These are phyloP conservation scores for Penicillium goetzii DNA, from an alignment of 495 filamentous ascomycete genomes.

Conservation along the genomic window DNA sequence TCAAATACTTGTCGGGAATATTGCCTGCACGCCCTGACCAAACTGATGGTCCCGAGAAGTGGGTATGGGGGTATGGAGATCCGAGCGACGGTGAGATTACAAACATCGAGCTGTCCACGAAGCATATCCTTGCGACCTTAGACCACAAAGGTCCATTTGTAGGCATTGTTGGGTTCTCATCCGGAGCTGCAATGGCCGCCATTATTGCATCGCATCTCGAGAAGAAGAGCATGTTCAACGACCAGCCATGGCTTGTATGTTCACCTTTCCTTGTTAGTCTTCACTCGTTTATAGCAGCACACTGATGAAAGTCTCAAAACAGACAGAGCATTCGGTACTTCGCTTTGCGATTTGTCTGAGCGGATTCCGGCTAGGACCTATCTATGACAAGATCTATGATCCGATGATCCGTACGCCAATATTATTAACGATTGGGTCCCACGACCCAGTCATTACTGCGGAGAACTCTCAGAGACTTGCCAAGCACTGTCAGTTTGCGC, in stretches of 20 bases:
- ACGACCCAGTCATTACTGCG: no score
- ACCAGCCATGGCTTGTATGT: not conserved
- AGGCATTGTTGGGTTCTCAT: constrained; percentile 15
- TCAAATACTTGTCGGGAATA: not conserved
- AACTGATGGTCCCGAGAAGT: not conserved
- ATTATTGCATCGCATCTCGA: constrained; percentile 13
- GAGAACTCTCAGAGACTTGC: no score
- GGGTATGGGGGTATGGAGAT: not conserved
- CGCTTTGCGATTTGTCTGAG: not conserved
- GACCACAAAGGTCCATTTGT: constrained; percentile 12
- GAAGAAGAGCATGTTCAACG: not conserved
- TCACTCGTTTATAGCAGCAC: not conserved
- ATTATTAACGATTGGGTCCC: no score
- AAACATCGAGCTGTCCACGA: not conserved
- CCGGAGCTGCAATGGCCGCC: constrained; percentile 12
- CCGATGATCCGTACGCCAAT: not conserved
- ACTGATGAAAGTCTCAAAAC: not conserved
- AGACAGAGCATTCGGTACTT: not conserved
- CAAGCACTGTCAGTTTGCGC: not conserved
- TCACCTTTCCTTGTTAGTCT: not conserved
- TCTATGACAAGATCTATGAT: not conserved
- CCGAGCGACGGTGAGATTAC: not conserved
- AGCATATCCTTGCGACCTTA: constrained; percentile 9
- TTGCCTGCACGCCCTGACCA: not conserved
- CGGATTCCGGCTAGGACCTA: not conserved